Percentiles rank a stretch among this genome's conserved stretches.
phyloP scores from a whole-genome alignment of 352 stramenopile species.

The Thalassiosira hispida region DNA sequence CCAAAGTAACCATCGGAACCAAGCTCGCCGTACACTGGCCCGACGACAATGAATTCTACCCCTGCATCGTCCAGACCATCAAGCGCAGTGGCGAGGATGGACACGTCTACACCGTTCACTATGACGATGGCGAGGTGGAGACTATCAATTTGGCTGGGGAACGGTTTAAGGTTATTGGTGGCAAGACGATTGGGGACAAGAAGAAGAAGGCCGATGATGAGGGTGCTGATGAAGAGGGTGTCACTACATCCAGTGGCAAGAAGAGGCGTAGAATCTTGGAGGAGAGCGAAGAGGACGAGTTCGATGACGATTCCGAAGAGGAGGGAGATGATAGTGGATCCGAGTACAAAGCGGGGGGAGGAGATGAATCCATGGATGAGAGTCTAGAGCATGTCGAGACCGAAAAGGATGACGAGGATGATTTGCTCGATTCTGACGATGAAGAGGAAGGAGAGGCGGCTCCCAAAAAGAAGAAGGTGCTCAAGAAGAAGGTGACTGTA shows the following conservation, averaged over 20 bases:
- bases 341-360: slow-evolving; percentile 45
- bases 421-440: slow-evolving; percentile 81
- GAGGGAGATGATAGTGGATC: slow-evolving; percentile 72
- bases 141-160: slow-evolving; percentile 76
- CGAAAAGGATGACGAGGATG: slow-evolving; percentile 66
- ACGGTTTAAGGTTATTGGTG: slow-evolving; percentile 62
- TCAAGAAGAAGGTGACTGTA: slow-evolving; percentile 27
- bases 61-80: slow-evolving; percentile 8
- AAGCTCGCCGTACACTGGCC: slow-evolving; percentile 65
- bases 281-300: slow-evolving; percentile 78
- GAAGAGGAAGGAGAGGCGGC: slow-evolving; percentile 77
- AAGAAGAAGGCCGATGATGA: slow-evolving; percentile 25
- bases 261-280: slow-evolving; percentile 61
- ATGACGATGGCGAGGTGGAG: slow-evolving; percentile 86
- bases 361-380: slow-evolving; percentile 67
- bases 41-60: slow-evolving; percentile 77
- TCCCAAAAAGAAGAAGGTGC: slow-evolving; percentile 58
- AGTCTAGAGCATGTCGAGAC: slow-evolving; percentile 61
- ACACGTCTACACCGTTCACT: slow-evolving; percentile 69
- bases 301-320: slow-evolving; percentile 76
- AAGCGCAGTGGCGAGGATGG: not conserved
- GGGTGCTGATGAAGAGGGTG: slow-evolving; percentile 14
- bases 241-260: slow-evolving; percentile 11
- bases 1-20: slow-evolving; percentile 41
- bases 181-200: slow-evolving; percentile 17